Evolutionary conservation across 2,329 filamentous ascomycete genomes (phyloP), one percentile per base, ranked within the genome.

Genomic region (Trichoderma polysporum): DNA sequence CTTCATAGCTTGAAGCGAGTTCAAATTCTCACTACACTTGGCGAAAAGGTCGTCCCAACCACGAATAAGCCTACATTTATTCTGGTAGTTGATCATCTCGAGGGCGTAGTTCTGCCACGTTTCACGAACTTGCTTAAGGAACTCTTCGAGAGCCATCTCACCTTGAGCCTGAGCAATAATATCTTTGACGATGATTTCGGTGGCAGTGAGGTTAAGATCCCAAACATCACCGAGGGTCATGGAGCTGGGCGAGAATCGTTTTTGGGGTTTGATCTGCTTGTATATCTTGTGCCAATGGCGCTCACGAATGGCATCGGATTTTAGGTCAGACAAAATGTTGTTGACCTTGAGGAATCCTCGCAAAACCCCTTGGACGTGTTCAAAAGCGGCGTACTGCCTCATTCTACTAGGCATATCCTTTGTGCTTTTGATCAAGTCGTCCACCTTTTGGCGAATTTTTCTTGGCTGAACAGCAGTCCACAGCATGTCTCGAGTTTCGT

Each of bases 321-420:
- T 97, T 78, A 99, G 85, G 70, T 99, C 95, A 4, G 89, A 87
- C 3, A 99, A 85, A 37, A 97, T 85, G 12, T 90, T 85, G 75
- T 98, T 99, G 72, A 97, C 93, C 78, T 97, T 98, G 70, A 97
- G 85, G 57, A 97, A 86, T 69, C 94, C 90, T 52, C 93, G 91
- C 47, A 99, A 86, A 33, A 96, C 91, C 70, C 88, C 93, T 77
- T 99, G 96, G 45, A 99, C 93, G 75, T 99, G 94, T 79, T 99
- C 96, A 76, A 99, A 99, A n/a, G 96, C 96, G 72, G 96, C 94
- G 78, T 99, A 99, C 76, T 99, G 96, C 68, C 96, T 90, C 94
- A 99, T 98, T 68, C 95, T 90, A 79, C 93, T 97, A 0, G 96
- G 95, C 95, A 99, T 98, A 70, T 98, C 94, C 81, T 97, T 98